These are phyloP conservation scores for Suillus subaureus DNA, from an alignment of 768 basidiomycete species.

Conservation along the genomic window DNA sequence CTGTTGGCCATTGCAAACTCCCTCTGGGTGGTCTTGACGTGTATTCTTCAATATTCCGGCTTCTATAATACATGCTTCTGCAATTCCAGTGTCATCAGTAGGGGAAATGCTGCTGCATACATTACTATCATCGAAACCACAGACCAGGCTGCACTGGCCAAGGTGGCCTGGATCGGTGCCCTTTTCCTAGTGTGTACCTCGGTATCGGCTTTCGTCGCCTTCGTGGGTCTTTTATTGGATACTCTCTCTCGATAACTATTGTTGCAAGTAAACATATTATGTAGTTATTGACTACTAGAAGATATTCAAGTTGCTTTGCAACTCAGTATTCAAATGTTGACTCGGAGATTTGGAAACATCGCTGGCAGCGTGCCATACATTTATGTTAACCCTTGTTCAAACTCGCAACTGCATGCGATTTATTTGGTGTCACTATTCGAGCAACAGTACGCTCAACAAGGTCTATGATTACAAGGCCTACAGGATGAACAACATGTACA, in stretches of 20 bases:
- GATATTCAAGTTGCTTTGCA: no score
- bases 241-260: neutral
- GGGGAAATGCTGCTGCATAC: conserved; percentile 5
- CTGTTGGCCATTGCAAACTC: conserved; percentile 22
- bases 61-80: conserved; percentile 26
- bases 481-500: no score
- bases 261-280: no score
- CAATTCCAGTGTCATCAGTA: conserved; percentile 16
- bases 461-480: no score
- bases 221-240: conserved; percentile 16
- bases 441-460: no score
- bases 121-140: neutral
- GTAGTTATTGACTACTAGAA: no score
- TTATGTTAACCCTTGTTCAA: no score
- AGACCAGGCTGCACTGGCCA: neutral
- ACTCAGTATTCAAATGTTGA: no score
- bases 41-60: conserved; percentile 25
- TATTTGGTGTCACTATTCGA: no score
- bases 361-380: no score
- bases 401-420: no score
- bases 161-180: neutral
- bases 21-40: conserved; percentile 19
- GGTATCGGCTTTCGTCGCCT: neutral
- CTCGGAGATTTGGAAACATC: no score
- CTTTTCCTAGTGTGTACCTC: neutral